A percentile compares a stretch with the other conserved stretches of the same genome.
Conservation (phyloP, 2,329 filamentous ascomycete species). For the Samsoniella hepiali region DNA sequence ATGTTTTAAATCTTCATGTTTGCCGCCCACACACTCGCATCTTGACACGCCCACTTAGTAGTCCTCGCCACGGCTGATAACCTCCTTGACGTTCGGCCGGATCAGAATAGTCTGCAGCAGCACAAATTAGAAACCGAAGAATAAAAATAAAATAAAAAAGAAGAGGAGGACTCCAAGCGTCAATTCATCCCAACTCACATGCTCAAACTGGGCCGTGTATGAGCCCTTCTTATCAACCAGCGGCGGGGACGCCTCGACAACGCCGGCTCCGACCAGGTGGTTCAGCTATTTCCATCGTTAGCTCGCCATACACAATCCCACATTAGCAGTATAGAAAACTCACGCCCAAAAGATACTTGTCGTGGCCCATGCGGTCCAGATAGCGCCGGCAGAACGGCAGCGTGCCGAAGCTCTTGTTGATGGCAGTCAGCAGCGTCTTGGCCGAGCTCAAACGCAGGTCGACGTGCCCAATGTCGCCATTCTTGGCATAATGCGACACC, state of each 20-base stretch:
- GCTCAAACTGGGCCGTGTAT: slow-evolving; percentile 91
- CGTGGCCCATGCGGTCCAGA: slow-evolving; percentile 86
- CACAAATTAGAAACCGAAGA: slow-evolving; percentile 16
- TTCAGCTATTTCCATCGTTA: slow-evolving; percentile 59
- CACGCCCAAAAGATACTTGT: slow-evolving; percentile 89
- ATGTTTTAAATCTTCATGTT: not conserved
- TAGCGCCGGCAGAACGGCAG: slow-evolving; percentile 89
- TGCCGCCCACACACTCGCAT: not conserved
- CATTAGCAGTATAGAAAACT: slow-evolving; percentile 30
- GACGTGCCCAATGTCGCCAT: slow-evolving; percentile 68
- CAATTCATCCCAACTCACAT: slow-evolving; percentile 58
- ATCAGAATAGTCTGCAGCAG: slow-evolving; percentile 65
- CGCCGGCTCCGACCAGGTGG: slow-evolving; percentile 75
- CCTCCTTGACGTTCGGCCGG: slow-evolving; percentile 78
- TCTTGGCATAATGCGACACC: slow-evolving; percentile 82
- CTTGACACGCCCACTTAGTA: slow-evolving; percentile 51
- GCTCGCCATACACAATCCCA: not conserved
- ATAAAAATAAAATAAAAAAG: too few species aligned
- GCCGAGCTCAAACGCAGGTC: slow-evolving; percentile 76
- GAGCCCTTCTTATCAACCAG: slow-evolving; percentile 90
- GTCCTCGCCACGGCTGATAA: slow-evolving; percentile 81
- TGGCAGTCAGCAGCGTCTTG: slow-evolving; percentile 79
- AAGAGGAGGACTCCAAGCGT: not conserved
- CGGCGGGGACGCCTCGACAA: slow-evolving; percentile 88
- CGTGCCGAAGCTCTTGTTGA: slow-evolving; percentile 95